Base-by-base conservation (phyloP, 352 stramenopile genomes). In the Globisporangium heterothallicum region DNA sequence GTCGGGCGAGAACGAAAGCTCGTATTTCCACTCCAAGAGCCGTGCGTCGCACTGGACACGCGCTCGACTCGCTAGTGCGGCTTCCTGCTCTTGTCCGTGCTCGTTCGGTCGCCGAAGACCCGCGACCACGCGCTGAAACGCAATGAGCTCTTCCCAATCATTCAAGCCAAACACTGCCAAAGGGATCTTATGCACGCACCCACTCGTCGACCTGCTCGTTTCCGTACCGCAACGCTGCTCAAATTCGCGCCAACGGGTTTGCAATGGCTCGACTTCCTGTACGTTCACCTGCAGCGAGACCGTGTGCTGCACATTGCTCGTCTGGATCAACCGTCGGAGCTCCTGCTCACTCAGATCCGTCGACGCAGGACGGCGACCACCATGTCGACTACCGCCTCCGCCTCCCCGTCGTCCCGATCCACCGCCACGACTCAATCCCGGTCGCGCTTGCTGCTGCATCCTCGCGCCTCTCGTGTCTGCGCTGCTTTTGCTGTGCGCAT, bases 81-180 rank as follows among this genome's bases (percentile, higher is more conserved):
- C 58, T 46, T 77, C 61, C 30, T 47, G 10, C 22, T 49, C 25
- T 7, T 59, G 24, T 4, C 36, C 25, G 21, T 29, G 1, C 4
- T 47, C 30, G 14, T 27, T 50, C 5, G 68, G 70, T 10, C 63
- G 65, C 41, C 66, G 63, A 3, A 74, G 55, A 6, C 29, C 50
- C 16, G 64, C 54, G 2, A 88, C 9, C 13, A 72, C 51, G 12
- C 68, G 70, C 48, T 88, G 58, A 6, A 84, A 61, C 51, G 65
- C 60, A 34, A 85, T 56, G 13, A 79, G 53, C 12, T 84, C 42
- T 35, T 78, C 57, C 72, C 68, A 86, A 41, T 66, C 56, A 19
- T 70, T 68, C 25, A 84, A 12, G 0, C 72, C 72, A 30, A 72
- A 83, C 40, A 83, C 70, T 22, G 84, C 51, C 42, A 85, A 27